Conservation (phyloP, 2,329 filamentous ascomycete species). For the Aspergillus tubingensis region DNA sequence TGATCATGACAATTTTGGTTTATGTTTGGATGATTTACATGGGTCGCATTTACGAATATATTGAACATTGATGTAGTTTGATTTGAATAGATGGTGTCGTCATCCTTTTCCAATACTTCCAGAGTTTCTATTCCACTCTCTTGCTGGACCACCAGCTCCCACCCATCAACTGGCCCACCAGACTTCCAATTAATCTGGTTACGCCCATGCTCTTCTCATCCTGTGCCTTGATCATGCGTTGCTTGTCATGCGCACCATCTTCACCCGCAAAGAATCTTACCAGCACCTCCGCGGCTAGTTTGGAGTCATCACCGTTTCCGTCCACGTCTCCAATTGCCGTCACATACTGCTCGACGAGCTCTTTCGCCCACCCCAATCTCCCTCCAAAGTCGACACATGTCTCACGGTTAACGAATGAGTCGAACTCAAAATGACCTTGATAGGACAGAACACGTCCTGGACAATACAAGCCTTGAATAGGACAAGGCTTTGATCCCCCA, state of each 20-base stretch:
- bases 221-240: not conserved
- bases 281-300: slow-evolving; percentile 35
- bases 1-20: not conserved
- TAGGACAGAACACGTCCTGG: slow-evolving; percentile 26
- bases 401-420: slow-evolving; percentile 24
- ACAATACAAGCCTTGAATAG: slow-evolving; percentile 26
- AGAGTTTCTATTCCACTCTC: not conserved
- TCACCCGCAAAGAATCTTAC: slow-evolving; percentile 27
- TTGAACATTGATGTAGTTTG: not conserved
- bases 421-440: slow-evolving; percentile 32
- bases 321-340: slow-evolving; percentile 24
- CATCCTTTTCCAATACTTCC: too few species aligned
- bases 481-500: slow-evolving; percentile 22
- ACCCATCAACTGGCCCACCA: not conserved
- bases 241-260: not conserved
- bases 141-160: not conserved
- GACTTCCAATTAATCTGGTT: not conserved
- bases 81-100: not conserved
- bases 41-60: slow-evolving; percentile 8
- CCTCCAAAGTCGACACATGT: slow-evolving; percentile 24
- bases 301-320: slow-evolving; percentile 31
- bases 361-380: slow-evolving; percentile 24
- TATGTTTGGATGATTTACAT: not conserved
- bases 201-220: not conserved
- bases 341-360: slow-evolving; percentile 19